Evolutionary conservation across 2,329 filamentous ascomycete genomes (phyloP).

Genomic region (Phialophora expanda): DNA sequence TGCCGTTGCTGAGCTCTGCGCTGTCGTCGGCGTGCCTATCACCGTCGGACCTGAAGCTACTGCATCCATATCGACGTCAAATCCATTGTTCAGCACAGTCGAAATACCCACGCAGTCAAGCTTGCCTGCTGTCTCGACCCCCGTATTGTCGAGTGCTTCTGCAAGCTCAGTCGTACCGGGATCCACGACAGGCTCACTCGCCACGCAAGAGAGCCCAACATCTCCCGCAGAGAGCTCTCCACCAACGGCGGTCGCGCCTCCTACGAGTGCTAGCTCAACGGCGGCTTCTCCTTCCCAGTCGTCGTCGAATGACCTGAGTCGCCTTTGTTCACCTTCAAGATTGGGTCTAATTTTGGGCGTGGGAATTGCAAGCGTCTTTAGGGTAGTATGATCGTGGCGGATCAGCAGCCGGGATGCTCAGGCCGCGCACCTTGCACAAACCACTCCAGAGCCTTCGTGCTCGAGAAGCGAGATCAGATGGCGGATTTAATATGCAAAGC

Average conservation of each 20-base stretch:
- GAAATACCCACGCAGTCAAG: conserved; percentile 29
- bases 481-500: conserved; percentile 14
- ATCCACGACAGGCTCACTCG: conserved; percentile 13
- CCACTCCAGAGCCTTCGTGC: conserved; percentile 11
- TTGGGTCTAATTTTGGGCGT: conserved; percentile 16
- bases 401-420: conserved; percentile 13
- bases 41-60: conserved; percentile 37
- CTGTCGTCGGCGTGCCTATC: conserved; percentile 30
- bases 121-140: conserved; percentile 28
- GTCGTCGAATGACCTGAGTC: conserved; percentile 17
- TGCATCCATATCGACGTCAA: conserved; percentile 22
- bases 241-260: not conserved
- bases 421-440: not conserved
- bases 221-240: conserved; percentile 5
- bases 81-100: conserved; percentile 35
- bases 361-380: conserved; percentile 19
- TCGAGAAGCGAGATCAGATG: conserved; percentile 32
- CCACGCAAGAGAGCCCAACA: not conserved
- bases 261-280: conserved; percentile 7
- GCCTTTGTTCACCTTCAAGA: conserved; percentile 9
- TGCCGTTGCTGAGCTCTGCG: conserved; percentile 36
- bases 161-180: conserved; percentile 7
- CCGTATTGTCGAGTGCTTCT: conserved; percentile 13
- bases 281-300: conserved; percentile 17
- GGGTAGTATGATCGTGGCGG: conserved; percentile 8